Percentiles rank a stretch among this genome's conserved stretches.
phyloP scores from a whole-genome alignment of 2,329 filamentous ascomycete genomes.

The Corinectria fuckeliana region DNA sequence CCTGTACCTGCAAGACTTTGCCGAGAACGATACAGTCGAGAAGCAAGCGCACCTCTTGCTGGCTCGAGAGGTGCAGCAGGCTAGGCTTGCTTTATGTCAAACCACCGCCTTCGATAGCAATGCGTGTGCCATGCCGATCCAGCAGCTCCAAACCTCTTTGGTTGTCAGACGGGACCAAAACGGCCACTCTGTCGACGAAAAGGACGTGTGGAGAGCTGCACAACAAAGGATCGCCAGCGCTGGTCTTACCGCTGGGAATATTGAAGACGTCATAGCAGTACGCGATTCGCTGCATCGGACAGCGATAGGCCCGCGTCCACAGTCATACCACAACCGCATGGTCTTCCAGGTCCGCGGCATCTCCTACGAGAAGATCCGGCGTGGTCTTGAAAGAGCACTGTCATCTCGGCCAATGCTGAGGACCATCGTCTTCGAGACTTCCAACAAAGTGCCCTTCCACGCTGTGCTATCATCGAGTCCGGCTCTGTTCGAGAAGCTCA shows the following conservation, averaged over 20 bases:
- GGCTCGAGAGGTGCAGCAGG: conserved; percentile 27
- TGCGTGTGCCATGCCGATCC: neutral
- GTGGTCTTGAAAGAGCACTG: conserved; percentile 38
- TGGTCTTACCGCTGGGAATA: conserved; percentile 27
- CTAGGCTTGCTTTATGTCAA: conserved; percentile 16
- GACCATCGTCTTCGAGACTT: conserved; percentile 34
- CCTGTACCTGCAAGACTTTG: conserved; percentile 46
- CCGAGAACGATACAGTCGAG: conserved; percentile 40
- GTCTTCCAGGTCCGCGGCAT: conserved; percentile 38
- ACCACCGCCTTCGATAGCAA: neutral
- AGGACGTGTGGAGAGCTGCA: conserved; percentile 15
- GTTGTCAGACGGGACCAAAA: neutral
- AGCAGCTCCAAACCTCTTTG: neutral
- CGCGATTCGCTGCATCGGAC: conserved; percentile 40
- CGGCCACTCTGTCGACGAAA: conserved; percentile 5
- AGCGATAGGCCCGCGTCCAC: conserved; percentile 41
- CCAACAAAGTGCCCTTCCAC: conserved; percentile 35
- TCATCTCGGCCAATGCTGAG: conserved; percentile 39
- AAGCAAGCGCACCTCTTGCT: conserved; percentile 41
- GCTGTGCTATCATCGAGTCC: conserved; percentile 32
- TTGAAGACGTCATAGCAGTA: conserved; percentile 42
- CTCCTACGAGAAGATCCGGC: conserved; percentile 32
- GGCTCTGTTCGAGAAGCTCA: conserved; percentile 35
- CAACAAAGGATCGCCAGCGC: conserved; percentile 8
- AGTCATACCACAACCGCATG: conserved; percentile 45